Base-by-base conservation (phyloP, 306 rosid genomes). In the Luffa acutangula region DNA sequence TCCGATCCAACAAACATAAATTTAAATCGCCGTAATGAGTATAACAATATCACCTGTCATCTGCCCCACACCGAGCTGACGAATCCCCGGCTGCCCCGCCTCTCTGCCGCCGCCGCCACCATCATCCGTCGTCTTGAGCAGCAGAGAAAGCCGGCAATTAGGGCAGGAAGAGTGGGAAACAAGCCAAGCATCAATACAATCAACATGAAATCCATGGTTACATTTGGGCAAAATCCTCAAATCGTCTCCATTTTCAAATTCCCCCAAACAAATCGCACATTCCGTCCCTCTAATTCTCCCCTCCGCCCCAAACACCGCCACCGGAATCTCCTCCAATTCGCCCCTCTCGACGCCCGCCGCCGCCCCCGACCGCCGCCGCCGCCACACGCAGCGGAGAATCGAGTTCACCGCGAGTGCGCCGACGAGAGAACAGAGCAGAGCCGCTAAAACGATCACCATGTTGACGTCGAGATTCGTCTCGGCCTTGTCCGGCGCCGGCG, bases 131-230 rank as follows among this genome's bases (percentile, higher is more conserved):
- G 51, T 63, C 11, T 76, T 85, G 56, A 86, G 84, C 0, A 87
- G 83, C 75, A 94, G 57, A 0, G 93, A 88, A 43, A 83, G 89
- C 31, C 98, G 88, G 70, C 98, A 94, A 78, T 86, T 94, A 2
- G 98, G 98, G 79, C 97, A 94, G 2, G 98, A 94, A 1, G 97
- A 91, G 80, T 94, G 94, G 11, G 95, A 86, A 67, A 86, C 6
- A 2, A 94, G 82, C 98, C 98, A 92, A 18, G 89, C 85, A 83
- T 94, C 97, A 6, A 94, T 91, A 79, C 98, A 94, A 9, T 72
- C 83, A n/a, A 92, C 89, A 75, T 92, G 98, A 75, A 94, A 94
- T 20, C 89, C 97, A 82, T 94, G 98, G 59, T 89, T 88, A 59
- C 98, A 94, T 63, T 87, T 80, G 2, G 97, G 98, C 72, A 92